Percentiles rank a stretch among this genome's conserved stretches.
phyloP scores from a whole-genome alignment of 2,329 filamentous ascomycete species.

The Paraconiothyrium brasiliense region DNA sequence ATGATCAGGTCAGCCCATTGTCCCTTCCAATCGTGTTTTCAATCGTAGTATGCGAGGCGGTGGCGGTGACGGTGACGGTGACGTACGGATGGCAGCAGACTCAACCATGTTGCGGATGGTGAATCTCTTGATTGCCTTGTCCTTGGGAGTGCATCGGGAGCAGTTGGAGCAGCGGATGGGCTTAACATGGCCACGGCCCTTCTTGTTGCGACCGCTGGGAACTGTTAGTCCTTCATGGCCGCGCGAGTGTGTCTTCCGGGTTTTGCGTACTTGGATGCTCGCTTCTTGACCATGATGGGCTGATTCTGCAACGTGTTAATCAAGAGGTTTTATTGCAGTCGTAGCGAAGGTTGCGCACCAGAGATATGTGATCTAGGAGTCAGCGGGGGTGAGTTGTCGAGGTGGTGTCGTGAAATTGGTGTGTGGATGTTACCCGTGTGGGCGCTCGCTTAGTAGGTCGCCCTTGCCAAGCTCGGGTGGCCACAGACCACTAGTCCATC shows the following conservation, averaged over 20 bases:
- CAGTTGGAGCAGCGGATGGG: slow-evolving; percentile 94
- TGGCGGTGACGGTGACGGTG: slow-evolving; percentile 66
- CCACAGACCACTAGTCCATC: too few species aligned
- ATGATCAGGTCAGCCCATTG: slow-evolving; percentile 31
- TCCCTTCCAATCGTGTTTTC: slow-evolving; percentile 23
- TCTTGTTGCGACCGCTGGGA: slow-evolving; percentile 96
- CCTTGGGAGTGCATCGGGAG: slow-evolving; percentile 89
- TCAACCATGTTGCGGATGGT: slow-evolving; percentile 99
- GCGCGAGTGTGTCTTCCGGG: slow-evolving; percentile 26
- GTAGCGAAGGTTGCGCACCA: slow-evolving; percentile 37
- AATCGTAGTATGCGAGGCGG: slow-evolving; percentile 55
- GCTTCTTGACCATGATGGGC: slow-evolving; percentile 78
- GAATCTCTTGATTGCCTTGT: slow-evolving; percentile 99
- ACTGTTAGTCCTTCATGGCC: slow-evolving; percentile 46
- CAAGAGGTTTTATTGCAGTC: slow-evolving; percentile 6
- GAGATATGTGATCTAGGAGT: slow-evolving; percentile 49
- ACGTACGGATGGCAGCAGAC: slow-evolving; percentile 98
- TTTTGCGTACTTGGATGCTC: slow-evolving; percentile 73
- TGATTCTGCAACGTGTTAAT: slow-evolving; percentile 53
- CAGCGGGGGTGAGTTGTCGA: slow-evolving; percentile 47
- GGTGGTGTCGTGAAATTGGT: slow-evolving; percentile 27
- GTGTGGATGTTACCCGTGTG: slow-evolving; percentile 17
- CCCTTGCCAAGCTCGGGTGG: too few species aligned
- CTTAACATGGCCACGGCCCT: slow-evolving; percentile 99
- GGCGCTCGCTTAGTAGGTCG: slow-evolving; percentile 27